Percentiles rank a stretch among this genome's conserved stretches.
phyloP scores from a whole-genome alignment of 2,329 filamentous ascomycete species.

The Calonectria leucothoes region DNA sequence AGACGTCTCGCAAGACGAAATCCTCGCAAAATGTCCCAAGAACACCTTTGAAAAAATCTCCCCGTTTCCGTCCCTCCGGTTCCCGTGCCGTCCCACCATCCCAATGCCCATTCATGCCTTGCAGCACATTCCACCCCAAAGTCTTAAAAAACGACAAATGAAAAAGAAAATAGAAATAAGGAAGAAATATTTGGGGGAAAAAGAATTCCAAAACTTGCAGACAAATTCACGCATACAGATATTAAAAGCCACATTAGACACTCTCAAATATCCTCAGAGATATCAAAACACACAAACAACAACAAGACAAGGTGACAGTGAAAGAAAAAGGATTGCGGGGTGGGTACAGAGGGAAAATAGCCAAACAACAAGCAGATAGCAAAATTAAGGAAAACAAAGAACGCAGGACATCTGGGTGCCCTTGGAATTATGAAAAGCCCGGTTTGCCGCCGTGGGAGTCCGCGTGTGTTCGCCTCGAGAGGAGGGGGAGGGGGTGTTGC shows the following conservation, averaged over 20 bases:
- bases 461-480: slow-evolving; percentile 15
- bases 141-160: slow-evolving; percentile 30
- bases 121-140: slow-evolving; percentile 37
- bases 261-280: slow-evolving; percentile 6
- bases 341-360: slow-evolving; percentile 8
- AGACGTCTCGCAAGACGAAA: slow-evolving; percentile 7
- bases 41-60: slow-evolving; percentile 18
- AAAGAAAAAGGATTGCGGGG: slow-evolving; percentile 2
- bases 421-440: slow-evolving; percentile 23
- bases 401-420: slow-evolving; percentile 26
- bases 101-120: slow-evolving; percentile 35
- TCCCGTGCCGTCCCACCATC: slow-evolving; percentile 14
- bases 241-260: slow-evolving; percentile 33
- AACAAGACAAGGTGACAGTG: slow-evolving; percentile 3
- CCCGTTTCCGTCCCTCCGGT: slow-evolving; percentile 8
- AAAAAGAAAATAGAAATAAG: slow-evolving; percentile 24
- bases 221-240: not conserved
- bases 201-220: slow-evolving; percentile 16
- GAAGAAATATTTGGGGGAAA: slow-evolving; percentile 27
- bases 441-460: slow-evolving; percentile 13
- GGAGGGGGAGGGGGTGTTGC: not conserved
- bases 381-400: slow-evolving; percentile 26
- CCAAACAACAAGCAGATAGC: slow-evolving; percentile 26
- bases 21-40: slow-evolving; percentile 21
- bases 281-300: not conserved